These are phyloP conservation scores for Neurospora tetraspora DNA, from an alignment of 495 filamentous ascomycete genomes.

Conservation along the genomic window DNA sequence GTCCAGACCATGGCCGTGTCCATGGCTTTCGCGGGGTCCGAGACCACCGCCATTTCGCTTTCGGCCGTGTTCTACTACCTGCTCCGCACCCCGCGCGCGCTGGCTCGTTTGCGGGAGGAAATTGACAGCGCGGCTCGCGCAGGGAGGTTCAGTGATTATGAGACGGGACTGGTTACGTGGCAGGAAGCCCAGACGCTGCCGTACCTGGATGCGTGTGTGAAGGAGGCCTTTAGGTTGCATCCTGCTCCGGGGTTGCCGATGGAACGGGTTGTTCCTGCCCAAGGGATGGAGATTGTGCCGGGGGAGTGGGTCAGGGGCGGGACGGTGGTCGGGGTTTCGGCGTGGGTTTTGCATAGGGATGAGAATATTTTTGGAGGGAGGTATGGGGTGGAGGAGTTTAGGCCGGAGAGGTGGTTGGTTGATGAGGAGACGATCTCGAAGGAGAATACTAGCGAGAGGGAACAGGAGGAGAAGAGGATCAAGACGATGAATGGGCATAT, in stretches of 20 bases:
- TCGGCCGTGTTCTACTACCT: constrained; percentile 56
- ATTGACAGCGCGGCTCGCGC: constrained; percentile 40
- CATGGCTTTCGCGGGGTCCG: constrained; percentile 56
- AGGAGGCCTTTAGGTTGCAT: constrained; percentile 59
- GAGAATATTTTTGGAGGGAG: constrained; percentile 49
- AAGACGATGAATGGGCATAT: constrained; percentile 50
- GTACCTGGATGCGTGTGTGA: constrained; percentile 60
- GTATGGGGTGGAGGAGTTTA: constrained; percentile 44
- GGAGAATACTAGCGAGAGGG: constrained; percentile 7
- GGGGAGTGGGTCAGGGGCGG: constrained; percentile 49
- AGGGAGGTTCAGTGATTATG: constrained; percentile 40
- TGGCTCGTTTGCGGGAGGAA: constrained; percentile 38
- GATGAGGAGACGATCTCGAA: constrained; percentile 2
- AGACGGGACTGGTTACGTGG: constrained; percentile 49
- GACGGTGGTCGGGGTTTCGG: constrained; percentile 52
- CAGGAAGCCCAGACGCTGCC: constrained; percentile 45
- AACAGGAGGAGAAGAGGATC: constrained; percentile 32
- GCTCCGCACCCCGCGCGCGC: constrained; percentile 39
- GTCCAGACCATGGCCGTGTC: constrained; percentile 56
- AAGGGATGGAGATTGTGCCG: constrained; percentile 36
- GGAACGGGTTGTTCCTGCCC: constrained; percentile 58
- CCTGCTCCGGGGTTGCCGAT: constrained; percentile 52
- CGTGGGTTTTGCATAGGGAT: constrained; percentile 54
- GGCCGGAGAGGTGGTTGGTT: constrained; percentile 51
- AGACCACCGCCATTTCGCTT: constrained; percentile 55